A percentile compares a stretch with the other conserved stretches of the same genome.
Evolutionary conservation across 1,284 basidiomycete species (phyloP).

Genomic region (Taiwanofungus camphoratus): DNA sequence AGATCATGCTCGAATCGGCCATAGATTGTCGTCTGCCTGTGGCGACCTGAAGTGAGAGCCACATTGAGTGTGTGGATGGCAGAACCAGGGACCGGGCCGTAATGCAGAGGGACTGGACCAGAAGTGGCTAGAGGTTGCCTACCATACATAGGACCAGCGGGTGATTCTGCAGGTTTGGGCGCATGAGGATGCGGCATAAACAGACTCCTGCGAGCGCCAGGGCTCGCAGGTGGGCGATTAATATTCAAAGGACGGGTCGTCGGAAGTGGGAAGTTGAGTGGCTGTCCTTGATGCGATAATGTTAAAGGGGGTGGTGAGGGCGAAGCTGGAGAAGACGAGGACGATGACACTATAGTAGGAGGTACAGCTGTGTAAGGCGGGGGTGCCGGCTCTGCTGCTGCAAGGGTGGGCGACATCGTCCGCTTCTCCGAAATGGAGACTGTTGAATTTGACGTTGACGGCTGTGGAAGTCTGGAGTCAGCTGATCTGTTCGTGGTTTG

Average conservation of each 20-base stretch:
- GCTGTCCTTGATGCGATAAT: too few species aligned
- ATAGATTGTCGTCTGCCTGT: conserved; percentile 50
- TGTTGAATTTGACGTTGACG: too few species aligned
- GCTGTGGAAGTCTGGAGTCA: too few species aligned
- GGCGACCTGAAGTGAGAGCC: conserved; percentile 21
- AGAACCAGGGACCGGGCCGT: conserved; percentile 19
- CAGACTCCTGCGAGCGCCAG: conserved; percentile 36
- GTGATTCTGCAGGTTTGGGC: conserved; percentile 44
- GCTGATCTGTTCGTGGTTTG: too few species aligned
- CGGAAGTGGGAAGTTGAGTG: too few species aligned
- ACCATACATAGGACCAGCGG: conserved; percentile 58
- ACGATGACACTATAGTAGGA: too few species aligned
- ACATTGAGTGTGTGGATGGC: conserved; percentile 30
- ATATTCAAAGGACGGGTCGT: conserved; percentile 4
- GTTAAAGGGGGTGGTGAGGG: too few species aligned
- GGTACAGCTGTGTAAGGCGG: too few species aligned
- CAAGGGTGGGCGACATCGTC: too few species aligned
- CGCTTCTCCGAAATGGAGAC: too few species aligned
- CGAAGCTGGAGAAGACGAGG: too few species aligned
- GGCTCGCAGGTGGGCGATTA: conserved; percentile 6
- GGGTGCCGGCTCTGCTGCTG: too few species aligned
- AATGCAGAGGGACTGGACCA: conserved; percentile 8
- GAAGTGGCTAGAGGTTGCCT: conserved; percentile 25
- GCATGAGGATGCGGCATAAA: conserved; percentile 74
- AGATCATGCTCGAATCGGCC: conserved; percentile 55